phyloP scores from a whole-genome alignment of 768 basidiomycete genomes.

The Tylopilus rubrobrunneus region DNA sequence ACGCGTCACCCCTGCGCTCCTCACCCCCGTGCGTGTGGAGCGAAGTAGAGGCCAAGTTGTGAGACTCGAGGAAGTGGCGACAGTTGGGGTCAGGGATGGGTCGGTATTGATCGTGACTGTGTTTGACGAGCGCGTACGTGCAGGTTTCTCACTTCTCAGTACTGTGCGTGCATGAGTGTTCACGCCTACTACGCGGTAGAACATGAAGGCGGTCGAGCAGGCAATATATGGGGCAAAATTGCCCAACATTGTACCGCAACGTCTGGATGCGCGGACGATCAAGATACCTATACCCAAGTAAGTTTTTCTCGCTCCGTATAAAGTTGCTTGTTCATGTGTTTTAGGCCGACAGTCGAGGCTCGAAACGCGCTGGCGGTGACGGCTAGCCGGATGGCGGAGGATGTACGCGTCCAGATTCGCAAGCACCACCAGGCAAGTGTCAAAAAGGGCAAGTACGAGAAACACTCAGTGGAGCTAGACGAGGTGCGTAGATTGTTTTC shows the following conservation, averaged over 20 bases:
- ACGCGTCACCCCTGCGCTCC: slow-evolving; percentile 68
- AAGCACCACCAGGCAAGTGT: slow-evolving; percentile 62
- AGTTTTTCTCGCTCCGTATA: slow-evolving; percentile 6
- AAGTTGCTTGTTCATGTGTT: not conserved
- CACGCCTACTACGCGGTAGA: slow-evolving; percentile 45
- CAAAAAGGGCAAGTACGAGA: slow-evolving; percentile 66
- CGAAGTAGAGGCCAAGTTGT: slow-evolving; percentile 33
- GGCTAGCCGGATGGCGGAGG: slow-evolving; percentile 67
- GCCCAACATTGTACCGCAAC: slow-evolving; percentile 69
- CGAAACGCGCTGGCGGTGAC: slow-evolving; percentile 51
- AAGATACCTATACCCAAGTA: slow-evolving; percentile 81
- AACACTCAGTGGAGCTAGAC: slow-evolving; percentile 65
- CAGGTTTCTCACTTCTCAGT: not conserved
- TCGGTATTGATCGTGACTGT: slow-evolving; percentile 68
- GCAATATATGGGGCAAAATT: slow-evolving; percentile 74
- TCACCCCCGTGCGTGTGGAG: slow-evolving; percentile 64
- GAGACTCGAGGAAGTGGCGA: slow-evolving; percentile 68
- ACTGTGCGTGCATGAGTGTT: slow-evolving; percentile 4
- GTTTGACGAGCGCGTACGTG: slow-evolving; percentile 72
- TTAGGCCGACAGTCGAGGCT: slow-evolving; percentile 75
- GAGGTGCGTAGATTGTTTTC: slow-evolving; percentile 37
- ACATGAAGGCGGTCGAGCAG: slow-evolving; percentile 68
- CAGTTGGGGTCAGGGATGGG: slow-evolving; percentile 78
- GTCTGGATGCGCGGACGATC: slow-evolving; percentile 65
- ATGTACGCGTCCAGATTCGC: slow-evolving; percentile 70